Evolutionary conservation across 2,329 filamentous ascomycete species (phyloP), one percentile per base, ranked within the genome.

Genomic region (Clonostachys rosea): DNA sequence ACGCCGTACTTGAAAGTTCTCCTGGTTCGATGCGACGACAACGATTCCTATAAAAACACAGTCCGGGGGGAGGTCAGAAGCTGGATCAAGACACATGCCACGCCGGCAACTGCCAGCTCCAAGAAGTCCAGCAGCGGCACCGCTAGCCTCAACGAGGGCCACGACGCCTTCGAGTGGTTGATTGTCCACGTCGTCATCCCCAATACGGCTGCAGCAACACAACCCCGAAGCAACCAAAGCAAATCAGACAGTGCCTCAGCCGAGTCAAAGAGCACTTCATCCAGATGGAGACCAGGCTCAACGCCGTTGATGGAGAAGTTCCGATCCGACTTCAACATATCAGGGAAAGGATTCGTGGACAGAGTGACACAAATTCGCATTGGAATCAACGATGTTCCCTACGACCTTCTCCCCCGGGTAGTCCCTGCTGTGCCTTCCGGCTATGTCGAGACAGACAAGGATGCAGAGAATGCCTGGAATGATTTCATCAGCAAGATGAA

Each of bases 81-180:
- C 54, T 99, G 94, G 94, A 81, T 97, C 58, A 95, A 94, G 65
- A 73, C 79, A 7, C 79, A 95, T 52, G 83, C 85, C 0, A 78
- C 82, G 0, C 71, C 79, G 0, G 73, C 81, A 2, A 73, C 81
- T 3, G 73, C 69, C 49, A 78, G 74, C 45, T 80, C 82, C 46
- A 68, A 71, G 59, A 67, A 71, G 33, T 63, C 70, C 17, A 18
- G 36, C 36, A 18, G 36, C 36, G 36, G 36, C 14, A 39, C 14
- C 36, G 12, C 7, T n/a, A 39, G 36, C 36, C 84, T 81, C 17
- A 86, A 91, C 59, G 92, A 96, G 60, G 94, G 95, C 52, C 94
- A 99, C 60, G 92, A 99, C 70, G 92, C 94, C 1, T 96, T 87
- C 56, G 94, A 99, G 66, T 97, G 91, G 88, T 74, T 99, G 54